Conservation (phyloP, 495 filamentous ascomycete genomes). For the Hapsidospora chrysogenum region DNA sequence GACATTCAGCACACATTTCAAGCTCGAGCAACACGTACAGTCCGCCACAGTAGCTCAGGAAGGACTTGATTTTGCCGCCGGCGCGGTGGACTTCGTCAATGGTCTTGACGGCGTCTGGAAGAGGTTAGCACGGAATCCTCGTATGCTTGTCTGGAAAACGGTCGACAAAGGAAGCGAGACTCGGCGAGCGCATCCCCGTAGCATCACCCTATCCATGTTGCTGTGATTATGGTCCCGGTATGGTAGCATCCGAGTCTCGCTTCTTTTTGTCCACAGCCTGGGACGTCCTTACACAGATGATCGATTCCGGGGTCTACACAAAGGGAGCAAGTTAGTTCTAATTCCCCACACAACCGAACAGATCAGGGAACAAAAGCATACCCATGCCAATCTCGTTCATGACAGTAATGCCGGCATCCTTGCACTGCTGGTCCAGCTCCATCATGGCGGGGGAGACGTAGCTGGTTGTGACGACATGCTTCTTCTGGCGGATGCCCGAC, state of each 20-base stretch:
- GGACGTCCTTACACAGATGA: slow-evolving; percentile 48
- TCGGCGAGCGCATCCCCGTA: too few relatives aligned
- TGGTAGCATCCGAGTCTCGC: too few relatives aligned
- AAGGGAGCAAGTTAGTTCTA: background rate
- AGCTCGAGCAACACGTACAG: slow-evolving; percentile 55
- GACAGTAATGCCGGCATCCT: slow-evolving; percentile 89
- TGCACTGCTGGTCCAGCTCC: slow-evolving; percentile 66
- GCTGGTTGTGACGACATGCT: slow-evolving; percentile 89
- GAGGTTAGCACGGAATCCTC: background rate
- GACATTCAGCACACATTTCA: background rate
- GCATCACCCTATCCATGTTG: too few relatives aligned
- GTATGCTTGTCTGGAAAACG: background rate
- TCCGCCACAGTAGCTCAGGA: slow-evolving; percentile 83
- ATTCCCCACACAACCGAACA: too few relatives aligned
- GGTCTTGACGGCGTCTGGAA: slow-evolving; percentile 58
- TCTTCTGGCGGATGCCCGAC: slow-evolving; percentile 84
- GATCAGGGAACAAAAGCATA: slow-evolving; percentile 1
- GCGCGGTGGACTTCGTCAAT: slow-evolving; percentile 68
- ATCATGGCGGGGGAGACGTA: slow-evolving; percentile 88
- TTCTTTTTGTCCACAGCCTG: too few relatives aligned
- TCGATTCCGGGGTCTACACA: slow-evolving; percentile 39
- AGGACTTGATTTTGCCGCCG: slow-evolving; percentile 72
- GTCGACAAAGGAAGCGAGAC: too few relatives aligned
- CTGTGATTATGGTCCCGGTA: background rate
- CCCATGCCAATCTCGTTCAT: slow-evolving; percentile 92